phyloP scores from a whole-genome alignment of 2,329 filamentous ascomycete genomes.

The Fusarium sp. region DNA sequence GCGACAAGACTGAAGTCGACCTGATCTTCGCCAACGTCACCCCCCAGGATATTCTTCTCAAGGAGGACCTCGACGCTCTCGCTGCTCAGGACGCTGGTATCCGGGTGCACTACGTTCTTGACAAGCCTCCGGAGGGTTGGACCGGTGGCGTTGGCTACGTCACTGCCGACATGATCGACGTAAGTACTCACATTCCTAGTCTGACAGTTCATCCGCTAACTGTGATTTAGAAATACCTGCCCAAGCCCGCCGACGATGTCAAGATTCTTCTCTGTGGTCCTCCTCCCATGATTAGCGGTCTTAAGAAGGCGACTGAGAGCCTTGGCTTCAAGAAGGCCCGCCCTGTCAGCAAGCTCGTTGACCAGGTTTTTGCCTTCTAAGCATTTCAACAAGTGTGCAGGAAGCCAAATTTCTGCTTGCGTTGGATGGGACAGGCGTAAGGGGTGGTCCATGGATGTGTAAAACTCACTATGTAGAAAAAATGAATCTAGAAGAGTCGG shows the following conservation, averaged over 20 bases:
- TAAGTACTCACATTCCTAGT: constrained; percentile 53
- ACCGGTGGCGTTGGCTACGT: constrained; percentile 94
- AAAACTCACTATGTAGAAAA: constrained; percentile 27
- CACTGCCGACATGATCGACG: constrained; percentile 94
- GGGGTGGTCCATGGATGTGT: constrained; percentile 5
- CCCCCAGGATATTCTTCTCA: constrained; percentile 89
- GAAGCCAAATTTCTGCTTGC: background rate
- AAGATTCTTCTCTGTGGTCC: constrained; percentile 96
- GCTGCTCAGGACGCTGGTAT: constrained; percentile 82
- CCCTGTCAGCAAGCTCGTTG: constrained; percentile 96
- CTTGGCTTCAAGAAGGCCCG: constrained; percentile 92
- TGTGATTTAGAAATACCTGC: constrained; percentile 74
- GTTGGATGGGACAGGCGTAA: background rate
- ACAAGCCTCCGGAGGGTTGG: constrained; percentile 95
- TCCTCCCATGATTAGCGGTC: constrained; percentile 93
- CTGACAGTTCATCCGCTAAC: constrained; percentile 44
- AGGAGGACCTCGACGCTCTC: constrained; percentile 88
- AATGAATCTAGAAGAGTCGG: constrained; percentile 15
- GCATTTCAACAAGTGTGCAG: background rate
- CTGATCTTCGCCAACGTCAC: constrained; percentile 98
- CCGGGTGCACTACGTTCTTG: constrained; percentile 92
- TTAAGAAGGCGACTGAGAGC: constrained; percentile 94
- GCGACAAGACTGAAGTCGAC: constrained; percentile 89
- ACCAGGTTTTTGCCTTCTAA: constrained; percentile 95
- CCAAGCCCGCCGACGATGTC: constrained; percentile 84